Percentiles rank a stretch among this genome's conserved stretches.
Conservation (phyloP, 2,329 filamentous ascomycete genomes). For the Pseudogymnoascus sp. region DNA sequence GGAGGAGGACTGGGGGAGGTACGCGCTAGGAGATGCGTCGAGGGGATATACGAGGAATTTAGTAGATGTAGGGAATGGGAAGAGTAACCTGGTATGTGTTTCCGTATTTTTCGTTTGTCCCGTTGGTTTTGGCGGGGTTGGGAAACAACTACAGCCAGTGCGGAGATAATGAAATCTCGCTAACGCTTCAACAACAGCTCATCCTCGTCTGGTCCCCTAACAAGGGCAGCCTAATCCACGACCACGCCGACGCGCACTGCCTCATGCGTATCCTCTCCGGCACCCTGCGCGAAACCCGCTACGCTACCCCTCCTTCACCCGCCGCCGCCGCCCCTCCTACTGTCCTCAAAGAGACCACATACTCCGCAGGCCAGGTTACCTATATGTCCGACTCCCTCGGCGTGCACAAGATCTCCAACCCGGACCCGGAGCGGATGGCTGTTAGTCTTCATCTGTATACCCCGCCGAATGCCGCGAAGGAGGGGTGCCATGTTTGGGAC, state of each 20-base stretch:
- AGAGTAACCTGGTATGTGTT: slow-evolving; percentile 43
- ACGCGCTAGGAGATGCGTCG: slow-evolving; percentile 63
- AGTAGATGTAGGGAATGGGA: slow-evolving; percentile 80
- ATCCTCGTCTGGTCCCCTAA: slow-evolving; percentile 85
- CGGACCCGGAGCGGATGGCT: slow-evolving; percentile 62
- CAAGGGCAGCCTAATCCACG: slow-evolving; percentile 78
- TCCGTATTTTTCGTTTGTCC: slow-evolving; percentile 12
- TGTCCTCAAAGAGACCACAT: slow-evolving; percentile 60
- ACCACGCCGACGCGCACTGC: slow-evolving; percentile 83
- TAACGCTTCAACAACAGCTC: slow-evolving; percentile 44
- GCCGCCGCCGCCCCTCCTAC: slow-evolving; percentile 50
- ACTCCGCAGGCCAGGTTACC: slow-evolving; percentile 66
- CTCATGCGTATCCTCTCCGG: slow-evolving; percentile 85
- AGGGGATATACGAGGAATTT: slow-evolving; percentile 79
- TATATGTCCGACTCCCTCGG: slow-evolving; percentile 92
- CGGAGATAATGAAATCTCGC: neutral
- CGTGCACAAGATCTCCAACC: slow-evolving; percentile 75
- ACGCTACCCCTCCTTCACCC: slow-evolving; percentile 44
- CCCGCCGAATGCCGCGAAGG: slow-evolving; percentile 78
- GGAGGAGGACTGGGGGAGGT: slow-evolving; percentile 64
- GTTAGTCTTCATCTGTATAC: slow-evolving; percentile 86
- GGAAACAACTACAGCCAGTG: neutral
- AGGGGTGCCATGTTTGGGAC: slow-evolving; percentile 77
- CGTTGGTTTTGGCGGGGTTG: neutral
- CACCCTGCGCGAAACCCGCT: slow-evolving; percentile 72